Base-by-base conservation (phyloP, 208 protist genomes). In the Novymonas esmeraldas region DNA sequence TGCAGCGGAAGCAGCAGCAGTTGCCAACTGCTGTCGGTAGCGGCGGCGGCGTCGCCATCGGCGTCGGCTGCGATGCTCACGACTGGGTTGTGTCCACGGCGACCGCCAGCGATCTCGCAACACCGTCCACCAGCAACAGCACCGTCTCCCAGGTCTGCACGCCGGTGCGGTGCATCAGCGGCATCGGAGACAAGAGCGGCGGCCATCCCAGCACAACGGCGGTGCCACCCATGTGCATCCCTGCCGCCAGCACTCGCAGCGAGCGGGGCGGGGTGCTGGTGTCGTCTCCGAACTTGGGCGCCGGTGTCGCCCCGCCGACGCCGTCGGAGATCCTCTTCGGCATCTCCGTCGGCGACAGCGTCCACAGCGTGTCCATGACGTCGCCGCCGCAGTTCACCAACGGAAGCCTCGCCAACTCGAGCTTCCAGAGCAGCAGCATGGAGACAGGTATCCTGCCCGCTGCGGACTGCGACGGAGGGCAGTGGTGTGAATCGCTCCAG, bases 251-350 rank as follows among this genome's bases (percentile, higher is more conserved):
- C n/a, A n/a, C n/a, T n/a, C n/a, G n/a, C n/a, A n/a, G n/a, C n/a
- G n/a, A n/a, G n/a, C n/a, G n/a, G n/a, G n/a, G n/a, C n/a, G n/a
- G n/a, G n/a, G n/a, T n/a, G n/a, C 6, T 24, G 14, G 0, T 28
- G 56, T 31, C 24, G 52, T 1, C 49, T 20, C 0, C 41, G 36
- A 14, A 36, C 49, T 10, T 24, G 26, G 3, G 31, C 38, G 22
- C 28, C 2, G 44, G 13, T 5, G n/a, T 51, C 5, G 31, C 33
- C n/a, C 6, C 38, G 20, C 38, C 39, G 28, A 61, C 31, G 44
- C 57, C 63, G 18, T 70, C 55, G 6, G 72, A 83, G 34, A 64
- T 76, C 18, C 60, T 76, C 26, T 73, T 66, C 48, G 74, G 69
- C 36, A 42, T 78, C 36, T 34, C 64, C 48, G 45, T 79, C 6